Conservation (phyloP, 805 yeast species). For the Candida palmyrensis region DNA sequence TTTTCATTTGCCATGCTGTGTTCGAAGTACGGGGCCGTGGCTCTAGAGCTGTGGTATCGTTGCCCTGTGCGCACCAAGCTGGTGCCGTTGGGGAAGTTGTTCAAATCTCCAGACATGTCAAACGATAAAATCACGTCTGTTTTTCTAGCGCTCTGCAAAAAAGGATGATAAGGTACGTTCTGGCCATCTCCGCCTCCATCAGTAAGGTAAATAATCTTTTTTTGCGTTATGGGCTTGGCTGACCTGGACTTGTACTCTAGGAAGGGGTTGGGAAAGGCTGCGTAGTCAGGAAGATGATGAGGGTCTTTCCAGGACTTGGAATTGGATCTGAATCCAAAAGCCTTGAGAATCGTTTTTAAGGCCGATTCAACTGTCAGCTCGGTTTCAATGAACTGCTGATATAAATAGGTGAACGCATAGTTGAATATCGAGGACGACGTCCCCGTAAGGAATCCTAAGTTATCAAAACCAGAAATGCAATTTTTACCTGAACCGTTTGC, state of each 20-base stretch:
- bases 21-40: constrained; percentile 10
- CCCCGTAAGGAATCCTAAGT: constrained; percentile 55
- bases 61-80: constrained; percentile 36
- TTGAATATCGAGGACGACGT: constrained; percentile 63
- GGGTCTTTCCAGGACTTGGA: constrained; percentile 19
- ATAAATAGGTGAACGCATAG: constrained; percentile 45
- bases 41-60: constrained; percentile 21
- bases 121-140: constrained; percentile 37
- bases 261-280: constrained; percentile 63
- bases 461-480: constrained; percentile 53
- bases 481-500: constrained; percentile 15
- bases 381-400: constrained; percentile 31
- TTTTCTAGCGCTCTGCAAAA: constrained; percentile 28
- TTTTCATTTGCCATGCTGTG: background rate
- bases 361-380: constrained; percentile 28
- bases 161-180: constrained; percentile 43
- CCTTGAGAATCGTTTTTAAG: constrained; percentile 30
- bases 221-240: constrained; percentile 11
- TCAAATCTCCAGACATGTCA: constrained; percentile 46
- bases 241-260: too few species aligned
- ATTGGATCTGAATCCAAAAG: constrained; percentile 38
- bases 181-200: constrained; percentile 51
- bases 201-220: constrained; percentile 23
- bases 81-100: constrained; percentile 59
- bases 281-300: constrained; percentile 49